Base-by-base conservation (phyloP, 2,329 filamentous ascomycete species). In the Phoma sp. region DNA sequence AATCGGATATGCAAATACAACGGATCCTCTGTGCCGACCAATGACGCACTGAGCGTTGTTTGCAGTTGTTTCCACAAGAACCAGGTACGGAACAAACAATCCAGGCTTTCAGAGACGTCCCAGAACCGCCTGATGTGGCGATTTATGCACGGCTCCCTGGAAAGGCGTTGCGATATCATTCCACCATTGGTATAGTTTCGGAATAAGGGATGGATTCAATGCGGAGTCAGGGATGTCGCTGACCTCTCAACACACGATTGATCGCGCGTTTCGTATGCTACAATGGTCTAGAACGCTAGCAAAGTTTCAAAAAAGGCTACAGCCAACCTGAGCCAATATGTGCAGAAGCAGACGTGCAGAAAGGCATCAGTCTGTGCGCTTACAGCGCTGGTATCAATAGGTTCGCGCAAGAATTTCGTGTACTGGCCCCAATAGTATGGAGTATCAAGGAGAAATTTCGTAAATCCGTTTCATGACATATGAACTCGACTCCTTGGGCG, bases 391-490 rank as follows among this genome's bases (percentile, higher is more conserved):
- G 42, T 50, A 55, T 55, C 33, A 47, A 35, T 38, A 46, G 14
- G 41, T 5, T 35, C 32, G 39, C 29, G 32, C 46, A 46, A 25
- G 8, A 22, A 42, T 14, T 3, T 22, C 24, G 10, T 41, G 22
- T 40, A 30, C 30, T 32, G 40, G 44, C 44, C 46, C 41, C 35
- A 46, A 36, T 18, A 25, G 24, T 49, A 46, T 36, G 40, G 53
- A 47, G 53, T 56, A 56, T 52, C 47, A 44, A 47, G 36, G 18
- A 11, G 32, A 39, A 33, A 35, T 47, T 33, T 52, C 39, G 43
- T 47, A 48, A 52, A 48, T 27, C 43, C 30, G 29, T 45, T 7
- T 48, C 29, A 33, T 33, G 32, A 33, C 32, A 13, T 33, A 5
- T 33, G 32, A 33, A 2, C 7, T n/a, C 24, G 22, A 40, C 37